A percentile compares a stretch with the other conserved stretches of the same genome.
Conservation (phyloP, 495 filamentous ascomycete genomes). For the Neurospora sp. region DNA sequence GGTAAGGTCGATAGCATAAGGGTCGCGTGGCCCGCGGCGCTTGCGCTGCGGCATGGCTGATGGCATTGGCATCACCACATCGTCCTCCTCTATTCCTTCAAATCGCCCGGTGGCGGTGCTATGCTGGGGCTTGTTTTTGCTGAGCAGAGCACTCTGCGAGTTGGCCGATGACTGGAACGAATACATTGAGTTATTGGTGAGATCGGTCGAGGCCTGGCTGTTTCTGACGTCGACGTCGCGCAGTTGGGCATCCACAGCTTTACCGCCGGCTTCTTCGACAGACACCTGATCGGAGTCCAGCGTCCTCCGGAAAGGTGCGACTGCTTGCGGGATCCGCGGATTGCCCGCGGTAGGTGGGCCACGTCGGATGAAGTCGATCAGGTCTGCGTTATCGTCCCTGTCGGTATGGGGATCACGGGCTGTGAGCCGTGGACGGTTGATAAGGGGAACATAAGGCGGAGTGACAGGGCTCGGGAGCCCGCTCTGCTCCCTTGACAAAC, state of each 20-base stretch:
- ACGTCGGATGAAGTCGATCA: slow-evolving; percentile 90
- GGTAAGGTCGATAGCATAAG: slow-evolving; percentile 82
- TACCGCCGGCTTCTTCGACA: slow-evolving; percentile 36
- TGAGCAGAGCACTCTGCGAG: slow-evolving; percentile 41
- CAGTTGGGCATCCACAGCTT: slow-evolving; percentile 39
- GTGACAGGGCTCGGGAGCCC: not conserved
- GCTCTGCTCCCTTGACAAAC: not conserved
- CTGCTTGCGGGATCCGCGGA: slow-evolving; percentile 68
- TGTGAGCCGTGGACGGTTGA: slow-evolving; percentile 44
- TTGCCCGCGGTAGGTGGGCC: slow-evolving; percentile 49
- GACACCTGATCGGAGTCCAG: slow-evolving; percentile 74
- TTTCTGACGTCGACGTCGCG: slow-evolving; percentile 31
- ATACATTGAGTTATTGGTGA: slow-evolving; percentile 24
- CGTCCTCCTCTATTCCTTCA: slow-evolving; percentile 28
- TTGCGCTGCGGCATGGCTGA: slow-evolving; percentile 49
- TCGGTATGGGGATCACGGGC: slow-evolving; percentile 60
- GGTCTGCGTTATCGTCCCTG: slow-evolving; percentile 61
- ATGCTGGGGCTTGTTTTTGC: slow-evolving; percentile 17
- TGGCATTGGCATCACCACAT: slow-evolving; percentile 23
- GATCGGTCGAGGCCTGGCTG: slow-evolving; percentile 35
- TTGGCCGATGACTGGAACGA: slow-evolving; percentile 39
- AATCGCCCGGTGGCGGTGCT: slow-evolving; percentile 5
- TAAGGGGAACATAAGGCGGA: not conserved
- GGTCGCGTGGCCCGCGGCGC: slow-evolving; percentile 70
- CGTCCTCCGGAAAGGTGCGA: slow-evolving; percentile 76